Evolutionary conservation across 768 basidiomycete species (phyloP).

Genomic region (Pholiota molesta): DNA sequence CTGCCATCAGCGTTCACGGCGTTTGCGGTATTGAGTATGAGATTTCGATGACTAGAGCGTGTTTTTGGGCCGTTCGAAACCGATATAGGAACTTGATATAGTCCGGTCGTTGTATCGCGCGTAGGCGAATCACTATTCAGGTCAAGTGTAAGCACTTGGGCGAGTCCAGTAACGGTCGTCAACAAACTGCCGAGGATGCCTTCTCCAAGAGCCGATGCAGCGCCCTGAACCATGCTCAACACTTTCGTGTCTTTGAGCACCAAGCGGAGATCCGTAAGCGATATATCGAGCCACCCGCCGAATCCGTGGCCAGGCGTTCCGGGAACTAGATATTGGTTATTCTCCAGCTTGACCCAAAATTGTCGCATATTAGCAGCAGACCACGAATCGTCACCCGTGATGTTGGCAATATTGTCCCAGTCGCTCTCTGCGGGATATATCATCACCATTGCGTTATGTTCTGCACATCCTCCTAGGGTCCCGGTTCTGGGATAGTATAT

Average conservation of each 20-base stretch:
- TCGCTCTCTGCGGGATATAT: conserved; percentile 11
- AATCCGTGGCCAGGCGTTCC: conserved; percentile 9
- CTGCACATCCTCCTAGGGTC: conserved; percentile 6
- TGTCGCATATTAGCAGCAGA: conserved; percentile 10
- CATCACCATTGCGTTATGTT: conserved; percentile 11
- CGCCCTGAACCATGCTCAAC: conserved; percentile 9
- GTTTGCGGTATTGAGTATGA: conserved; percentile 4
- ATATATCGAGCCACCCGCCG: conserved; percentile 9
- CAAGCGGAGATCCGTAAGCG: conserved; percentile 3
- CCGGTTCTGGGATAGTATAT: conserved; percentile 10
- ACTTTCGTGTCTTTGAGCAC: conserved; percentile 10
- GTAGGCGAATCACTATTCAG: conserved; percentile 5
- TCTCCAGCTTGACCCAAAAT: conserved; percentile 6
- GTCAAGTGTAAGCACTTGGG: conserved; percentile 5
- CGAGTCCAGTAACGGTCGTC: background rate
- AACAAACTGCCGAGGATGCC: conserved; percentile 4
- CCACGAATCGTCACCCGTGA: conserved; percentile 8
- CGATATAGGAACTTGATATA: conserved; percentile 9
- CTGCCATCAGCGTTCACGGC: conserved; percentile 5
- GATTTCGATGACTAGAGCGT: conserved; percentile 5
- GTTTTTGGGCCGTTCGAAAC: conserved; percentile 8
- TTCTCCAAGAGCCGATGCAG: conserved; percentile 8
- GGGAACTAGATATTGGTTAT: conserved; percentile 7
- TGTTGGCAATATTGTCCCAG: conserved; percentile 8
- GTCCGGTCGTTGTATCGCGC: conserved; percentile 4